phyloP scores from a whole-genome alignment of 495 filamentous ascomycete genomes.

The Barbatosphaeria neglecta region DNA sequence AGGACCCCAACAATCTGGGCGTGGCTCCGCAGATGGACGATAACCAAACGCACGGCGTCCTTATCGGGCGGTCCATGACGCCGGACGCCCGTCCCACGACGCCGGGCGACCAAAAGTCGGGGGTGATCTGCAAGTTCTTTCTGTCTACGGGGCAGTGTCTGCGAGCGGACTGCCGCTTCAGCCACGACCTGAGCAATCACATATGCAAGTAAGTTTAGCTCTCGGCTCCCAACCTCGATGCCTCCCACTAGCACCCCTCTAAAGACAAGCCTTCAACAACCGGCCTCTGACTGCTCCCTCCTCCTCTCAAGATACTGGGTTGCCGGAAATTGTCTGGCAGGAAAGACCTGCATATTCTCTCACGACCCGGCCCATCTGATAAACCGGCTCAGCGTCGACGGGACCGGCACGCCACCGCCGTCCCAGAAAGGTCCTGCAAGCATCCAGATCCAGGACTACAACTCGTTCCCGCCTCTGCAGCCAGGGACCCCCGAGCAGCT shows the following conservation, averaged over 20 bases:
- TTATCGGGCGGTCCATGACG: slow-evolving; percentile 87
- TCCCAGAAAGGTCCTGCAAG: slow-evolving; percentile 43
- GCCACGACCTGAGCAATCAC: slow-evolving; percentile 88
- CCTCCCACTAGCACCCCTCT: neutral
- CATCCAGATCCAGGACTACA: slow-evolving; percentile 78
- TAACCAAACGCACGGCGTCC: slow-evolving; percentile 35
- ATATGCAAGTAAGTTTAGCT: slow-evolving; percentile 82
- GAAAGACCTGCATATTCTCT: slow-evolving; percentile 90
- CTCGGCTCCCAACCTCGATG: neutral
- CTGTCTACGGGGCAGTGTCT: slow-evolving; percentile 86
- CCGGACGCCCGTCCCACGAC: slow-evolving; percentile 59
- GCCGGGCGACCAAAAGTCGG: slow-evolving; percentile 59
- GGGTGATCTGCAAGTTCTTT: slow-evolving; percentile 92
- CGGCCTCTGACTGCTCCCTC: too few relatives aligned
- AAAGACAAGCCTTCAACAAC: too few relatives aligned
- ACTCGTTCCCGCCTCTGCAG: slow-evolving; percentile 78
- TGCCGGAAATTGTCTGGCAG: slow-evolving; percentile 90
- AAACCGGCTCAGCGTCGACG: slow-evolving; percentile 52
- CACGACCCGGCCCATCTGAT: slow-evolving; percentile 84
- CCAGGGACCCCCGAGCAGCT: slow-evolving; percentile 48
- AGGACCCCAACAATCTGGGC: slow-evolving; percentile 27
- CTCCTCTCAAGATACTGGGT: slow-evolving; percentile 70
- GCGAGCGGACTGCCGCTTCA: slow-evolving; percentile 91
- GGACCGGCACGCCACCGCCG: slow-evolving; percentile 49
- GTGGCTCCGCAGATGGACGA: slow-evolving; percentile 33